phyloP scores from a whole-genome alignment of 2,329 filamentous ascomycete species.

The Xylaria hypoxylon region DNA sequence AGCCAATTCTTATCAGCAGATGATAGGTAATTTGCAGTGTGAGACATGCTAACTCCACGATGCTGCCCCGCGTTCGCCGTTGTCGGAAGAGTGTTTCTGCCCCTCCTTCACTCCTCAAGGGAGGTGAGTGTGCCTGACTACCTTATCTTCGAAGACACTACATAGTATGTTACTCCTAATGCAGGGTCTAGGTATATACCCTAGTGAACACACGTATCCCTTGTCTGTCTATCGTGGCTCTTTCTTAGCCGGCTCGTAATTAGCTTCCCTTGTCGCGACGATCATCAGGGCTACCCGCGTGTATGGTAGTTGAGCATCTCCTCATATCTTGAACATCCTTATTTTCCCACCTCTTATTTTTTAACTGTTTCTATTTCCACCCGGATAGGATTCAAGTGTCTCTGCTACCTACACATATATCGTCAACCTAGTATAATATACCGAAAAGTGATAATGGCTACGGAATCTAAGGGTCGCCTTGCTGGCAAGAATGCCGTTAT shows the following conservation, averaged over 20 bases:
- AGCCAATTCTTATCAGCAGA: slow-evolving; percentile 24
- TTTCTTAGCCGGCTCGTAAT: slow-evolving; percentile 5
- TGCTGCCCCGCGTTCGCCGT: slow-evolving; percentile 35
- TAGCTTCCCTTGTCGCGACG: not conserved
- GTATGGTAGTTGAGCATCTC: not conserved
- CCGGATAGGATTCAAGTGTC: not conserved
- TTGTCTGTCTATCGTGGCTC: not conserved
- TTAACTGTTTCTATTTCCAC: not conserved
- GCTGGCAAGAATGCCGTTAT: slow-evolving; percentile 75
- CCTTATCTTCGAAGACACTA: slow-evolving; percentile 21
- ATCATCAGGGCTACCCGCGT: not conserved
- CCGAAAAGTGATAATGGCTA: slow-evolving; percentile 43
- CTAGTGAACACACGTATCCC: not conserved
- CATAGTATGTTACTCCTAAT: slow-evolving; percentile 3
- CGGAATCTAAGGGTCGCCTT: slow-evolving; percentile 60
- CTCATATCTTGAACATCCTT: not conserved
- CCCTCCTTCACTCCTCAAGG: slow-evolving; percentile 29
- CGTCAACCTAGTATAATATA: not conserved
- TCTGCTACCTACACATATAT: not conserved
- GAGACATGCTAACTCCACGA: slow-evolving; percentile 14
- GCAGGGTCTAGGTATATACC: slow-evolving; percentile 5
- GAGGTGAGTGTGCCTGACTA: not conserved
- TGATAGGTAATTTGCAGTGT: not conserved
- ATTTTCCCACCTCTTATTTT: not conserved
- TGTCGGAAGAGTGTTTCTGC: slow-evolving; percentile 38